These are phyloP conservation scores for Aspergillus biplanus DNA, from an alignment of 495 filamentous ascomycete species.

Conservation along the genomic window DNA sequence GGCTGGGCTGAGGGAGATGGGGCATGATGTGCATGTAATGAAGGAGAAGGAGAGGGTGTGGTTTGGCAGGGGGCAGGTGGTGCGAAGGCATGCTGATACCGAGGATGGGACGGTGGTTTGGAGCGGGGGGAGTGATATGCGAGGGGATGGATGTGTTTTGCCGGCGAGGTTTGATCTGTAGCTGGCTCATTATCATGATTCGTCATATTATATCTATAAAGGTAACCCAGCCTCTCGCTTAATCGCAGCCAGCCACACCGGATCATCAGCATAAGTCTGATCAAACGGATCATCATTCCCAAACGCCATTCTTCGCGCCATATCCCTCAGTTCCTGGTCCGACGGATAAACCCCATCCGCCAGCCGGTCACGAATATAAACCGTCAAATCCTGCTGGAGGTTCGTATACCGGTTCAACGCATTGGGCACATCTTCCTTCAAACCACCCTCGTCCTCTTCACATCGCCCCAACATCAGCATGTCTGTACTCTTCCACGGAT, in stretches of 20 bases:
- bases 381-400: background rate
- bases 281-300: background rate
- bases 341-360: background rate
- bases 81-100: no score
- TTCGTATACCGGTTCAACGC: slow-evolving; percentile 2
- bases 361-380: background rate
- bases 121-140: no score
- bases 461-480: background rate
- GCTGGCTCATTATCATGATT: no score
- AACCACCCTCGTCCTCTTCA: background rate
- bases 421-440: background rate
- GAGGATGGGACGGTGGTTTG: no score
- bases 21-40: no score
- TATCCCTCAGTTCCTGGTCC: background rate
- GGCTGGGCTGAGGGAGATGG: no score
- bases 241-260: slow-evolving; percentile 3
- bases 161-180: no score
- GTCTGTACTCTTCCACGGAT: background rate
- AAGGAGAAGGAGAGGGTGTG: no score
- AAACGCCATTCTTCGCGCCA: background rate
- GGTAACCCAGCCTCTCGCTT: background rate
- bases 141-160: no score
- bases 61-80: no score
- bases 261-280: slow-evolving; percentile 8
- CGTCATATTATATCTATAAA: no score